phyloP scores from a whole-genome alignment of 345 rosid genomes.

The Barbarea vulgaris region DNA sequence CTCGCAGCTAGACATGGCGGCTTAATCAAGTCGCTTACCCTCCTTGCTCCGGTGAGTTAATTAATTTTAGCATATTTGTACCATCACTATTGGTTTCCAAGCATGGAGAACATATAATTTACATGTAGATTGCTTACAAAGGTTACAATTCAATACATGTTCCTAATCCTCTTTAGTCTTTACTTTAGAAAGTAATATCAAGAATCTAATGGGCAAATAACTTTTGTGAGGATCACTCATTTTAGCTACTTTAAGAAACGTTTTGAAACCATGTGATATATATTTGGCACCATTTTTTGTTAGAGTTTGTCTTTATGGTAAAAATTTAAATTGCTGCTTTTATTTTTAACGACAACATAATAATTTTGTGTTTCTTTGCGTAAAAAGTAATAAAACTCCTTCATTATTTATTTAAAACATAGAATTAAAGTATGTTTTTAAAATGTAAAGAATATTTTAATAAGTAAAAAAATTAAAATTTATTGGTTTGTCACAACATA shows the following conservation, averaged over 20 bases:
- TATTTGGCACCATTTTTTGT: not conserved
- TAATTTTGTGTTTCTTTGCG: not conserved
- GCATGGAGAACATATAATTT: not conserved
- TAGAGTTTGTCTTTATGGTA: not conserved
- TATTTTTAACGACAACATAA: not conserved
- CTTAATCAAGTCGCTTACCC: slow-evolving; percentile 81
- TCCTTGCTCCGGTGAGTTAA: slow-evolving; percentile 79
- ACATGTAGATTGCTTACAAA: not conserved
- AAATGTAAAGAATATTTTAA: too few species aligned
- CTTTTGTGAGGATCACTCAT: not conserved
- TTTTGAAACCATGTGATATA: not conserved
- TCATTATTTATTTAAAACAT: too few species aligned
- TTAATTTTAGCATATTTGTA: slow-evolving; percentile 3
- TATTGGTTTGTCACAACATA: not conserved
- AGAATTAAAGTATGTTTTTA: too few species aligned
- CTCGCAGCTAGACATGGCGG: slow-evolving; percentile 72
- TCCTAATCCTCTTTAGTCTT: not conserved
- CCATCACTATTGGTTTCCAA: not conserved
- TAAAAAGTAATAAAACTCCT: not conserved
- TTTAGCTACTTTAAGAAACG: not conserved
- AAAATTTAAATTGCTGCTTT: not conserved
- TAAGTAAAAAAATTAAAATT: not conserved
- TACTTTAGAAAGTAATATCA: not conserved
- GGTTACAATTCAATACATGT: not conserved
- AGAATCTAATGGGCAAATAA: not conserved